phyloP scores from a whole-genome alignment of 148 eudicot genomes.

The Heliamphora exappendiculata region DNA sequence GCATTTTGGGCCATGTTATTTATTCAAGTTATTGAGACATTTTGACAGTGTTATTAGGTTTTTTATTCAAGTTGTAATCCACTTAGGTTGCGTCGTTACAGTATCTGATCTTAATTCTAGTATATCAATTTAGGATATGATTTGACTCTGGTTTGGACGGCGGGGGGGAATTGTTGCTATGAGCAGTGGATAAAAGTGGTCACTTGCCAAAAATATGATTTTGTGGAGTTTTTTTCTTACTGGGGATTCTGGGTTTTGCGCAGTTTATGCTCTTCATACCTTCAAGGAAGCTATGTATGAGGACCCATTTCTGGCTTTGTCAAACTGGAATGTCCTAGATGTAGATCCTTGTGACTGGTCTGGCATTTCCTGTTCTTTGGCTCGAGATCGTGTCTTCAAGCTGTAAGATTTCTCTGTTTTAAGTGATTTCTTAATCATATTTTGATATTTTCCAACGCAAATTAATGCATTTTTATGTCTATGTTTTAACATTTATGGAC shows the following conservation, averaged over 20 bases:
- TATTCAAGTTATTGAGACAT: no score
- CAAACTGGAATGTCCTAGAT: slow-evolving; percentile 81
- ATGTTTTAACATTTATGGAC: neutral
- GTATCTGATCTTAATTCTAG: neutral
- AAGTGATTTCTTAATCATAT: neutral
- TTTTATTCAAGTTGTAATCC: no score
- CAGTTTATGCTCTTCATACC: slow-evolving; percentile 65
- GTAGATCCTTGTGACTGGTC: slow-evolving; percentile 80
- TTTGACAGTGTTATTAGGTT: no score
- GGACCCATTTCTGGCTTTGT: slow-evolving; percentile 69
- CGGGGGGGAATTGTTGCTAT: no score
- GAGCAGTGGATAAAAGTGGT: neutral
- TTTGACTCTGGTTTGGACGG: slow-evolving; percentile 5
- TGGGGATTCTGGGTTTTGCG: slow-evolving; percentile 15
- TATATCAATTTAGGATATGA: neutral
- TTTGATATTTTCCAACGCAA: neutral
- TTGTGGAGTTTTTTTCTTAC: neutral
- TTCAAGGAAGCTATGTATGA: slow-evolving; percentile 89
- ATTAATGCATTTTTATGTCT: neutral
- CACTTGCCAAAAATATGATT: neutral
- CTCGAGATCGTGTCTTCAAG: slow-evolving; percentile 57
- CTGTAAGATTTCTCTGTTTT: slow-evolving; percentile 46
- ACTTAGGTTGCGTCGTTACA: no score
- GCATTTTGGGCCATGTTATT: no score
- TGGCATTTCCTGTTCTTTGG: slow-evolving; percentile 59